A percentile compares a stretch with the other conserved stretches of the same genome.
Conservation (phyloP, 805 yeast species). For the Saturnispora besseyi region DNA sequence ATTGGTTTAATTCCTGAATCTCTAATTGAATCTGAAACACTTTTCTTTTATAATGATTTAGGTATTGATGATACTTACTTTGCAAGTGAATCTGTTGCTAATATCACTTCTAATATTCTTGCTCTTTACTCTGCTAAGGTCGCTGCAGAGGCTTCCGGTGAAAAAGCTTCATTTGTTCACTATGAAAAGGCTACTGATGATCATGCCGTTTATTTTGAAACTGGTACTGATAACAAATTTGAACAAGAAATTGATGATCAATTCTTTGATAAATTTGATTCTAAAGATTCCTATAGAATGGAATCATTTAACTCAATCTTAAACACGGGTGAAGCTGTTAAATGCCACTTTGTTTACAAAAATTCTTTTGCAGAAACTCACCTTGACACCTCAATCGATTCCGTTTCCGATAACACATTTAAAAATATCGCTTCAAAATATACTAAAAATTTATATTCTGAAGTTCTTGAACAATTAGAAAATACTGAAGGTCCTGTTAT, state of each 20-base stretch:
- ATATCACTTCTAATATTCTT: conserved; percentile 75
- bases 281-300: conserved; percentile 46
- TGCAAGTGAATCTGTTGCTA: conserved; percentile 73
- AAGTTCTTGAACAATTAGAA: conserved; percentile 59
- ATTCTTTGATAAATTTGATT: conserved; percentile 47
- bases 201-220: conserved; percentile 87
- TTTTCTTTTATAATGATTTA: conserved; percentile 78
- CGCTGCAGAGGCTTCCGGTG: conserved; percentile 66
- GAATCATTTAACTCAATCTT: conserved; percentile 72
- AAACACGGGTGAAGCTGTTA: conserved; percentile 36
- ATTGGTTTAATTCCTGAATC: conserved; percentile 86
- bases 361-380: conserved; percentile 39
- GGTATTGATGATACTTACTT: conserved; percentile 92
- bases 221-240: conserved; percentile 41
- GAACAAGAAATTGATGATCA: conserved; percentile 75
- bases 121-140: conserved; percentile 89
- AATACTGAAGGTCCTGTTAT: conserved; percentile 86
- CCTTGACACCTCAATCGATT: conserved; percentile 33
- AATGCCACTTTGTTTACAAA: conserved; percentile 76
- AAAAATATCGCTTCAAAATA: conserved; percentile 66
- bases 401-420: conserved; percentile 74
- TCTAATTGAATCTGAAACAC: conserved; percentile 76
- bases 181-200: conserved; percentile 73
- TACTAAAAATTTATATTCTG: conserved; percentile 70
- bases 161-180: conserved; percentile 43